Evolutionary conservation across 2,329 filamentous ascomycete genomes (phyloP).

Genomic region (Penicillium brasilianum): DNA sequence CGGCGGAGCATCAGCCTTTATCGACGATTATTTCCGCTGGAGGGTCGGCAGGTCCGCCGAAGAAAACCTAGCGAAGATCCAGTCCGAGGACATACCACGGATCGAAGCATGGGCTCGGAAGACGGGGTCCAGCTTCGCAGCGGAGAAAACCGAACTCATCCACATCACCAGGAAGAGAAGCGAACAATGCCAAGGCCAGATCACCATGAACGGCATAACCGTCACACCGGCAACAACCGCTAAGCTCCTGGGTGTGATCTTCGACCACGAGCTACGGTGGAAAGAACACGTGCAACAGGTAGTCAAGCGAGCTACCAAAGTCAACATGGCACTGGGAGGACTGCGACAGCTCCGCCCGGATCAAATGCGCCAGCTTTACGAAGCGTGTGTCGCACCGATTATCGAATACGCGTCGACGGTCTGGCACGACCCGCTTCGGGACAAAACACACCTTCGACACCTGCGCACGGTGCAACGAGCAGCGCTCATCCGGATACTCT

Average conservation of each 20-base stretch:
- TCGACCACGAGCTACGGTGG: constrained; percentile 31
- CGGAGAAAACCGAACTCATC: constrained; percentile 39
- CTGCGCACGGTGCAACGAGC: constrained; percentile 30
- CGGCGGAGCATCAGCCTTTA: constrained; percentile 16
- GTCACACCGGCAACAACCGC: not conserved
- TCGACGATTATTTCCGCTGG: constrained; percentile 36
- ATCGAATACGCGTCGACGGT: constrained; percentile 35
- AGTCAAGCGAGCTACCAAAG: constrained; percentile 28
- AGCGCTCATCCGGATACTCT: constrained; percentile 28
- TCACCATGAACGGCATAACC: not conserved
- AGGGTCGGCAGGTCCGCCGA: constrained; percentile 25
- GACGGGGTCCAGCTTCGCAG: constrained; percentile 36
- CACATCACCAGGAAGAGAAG: constrained; percentile 33
- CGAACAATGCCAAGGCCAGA: not conserved
- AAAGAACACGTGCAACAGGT: constrained; percentile 29
- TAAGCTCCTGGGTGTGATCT: constrained; percentile 32
- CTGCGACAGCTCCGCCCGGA: constrained; percentile 30
- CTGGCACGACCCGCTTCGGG: constrained; percentile 31
- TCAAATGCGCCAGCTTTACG: constrained; percentile 34
- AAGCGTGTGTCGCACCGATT: constrained; percentile 30
- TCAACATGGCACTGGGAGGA: constrained; percentile 16
- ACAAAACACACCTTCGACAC: constrained; percentile 28
- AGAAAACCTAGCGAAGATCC: constrained; percentile 30
- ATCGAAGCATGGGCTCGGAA: constrained; percentile 33
- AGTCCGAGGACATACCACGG: constrained; percentile 33